Evolutionary conservation across 495 filamentous ascomycete genomes (phyloP).

Genomic region (Durotheca rogersii): DNA sequence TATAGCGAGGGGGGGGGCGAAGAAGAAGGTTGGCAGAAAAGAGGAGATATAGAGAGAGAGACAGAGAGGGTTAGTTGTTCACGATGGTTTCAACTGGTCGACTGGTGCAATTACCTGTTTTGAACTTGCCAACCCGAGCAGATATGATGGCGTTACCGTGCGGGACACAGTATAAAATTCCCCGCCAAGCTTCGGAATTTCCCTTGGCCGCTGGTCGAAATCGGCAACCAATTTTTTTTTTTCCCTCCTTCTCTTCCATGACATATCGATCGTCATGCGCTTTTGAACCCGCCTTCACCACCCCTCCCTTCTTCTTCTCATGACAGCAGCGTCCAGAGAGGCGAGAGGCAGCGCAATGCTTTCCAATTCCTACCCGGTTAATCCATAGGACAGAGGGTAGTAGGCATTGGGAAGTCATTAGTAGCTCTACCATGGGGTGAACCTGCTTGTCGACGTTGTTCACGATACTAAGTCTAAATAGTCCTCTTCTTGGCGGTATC

Average conservation of each 20-base stretch:
- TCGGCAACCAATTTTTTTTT: no score
- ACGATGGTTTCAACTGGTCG: conserved; percentile 14
- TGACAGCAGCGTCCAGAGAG: background rate
- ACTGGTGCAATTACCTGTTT: conserved; percentile 29
- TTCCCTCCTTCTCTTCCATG: background rate
- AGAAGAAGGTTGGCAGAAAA: no score
- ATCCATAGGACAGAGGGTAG: background rate
- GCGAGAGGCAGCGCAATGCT: background rate
- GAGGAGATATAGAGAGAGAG: no score
- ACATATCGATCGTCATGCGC: no score
- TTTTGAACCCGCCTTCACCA: background rate
- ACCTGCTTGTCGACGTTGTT: background rate
- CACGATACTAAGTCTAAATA: no score
- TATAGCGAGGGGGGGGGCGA: no score
- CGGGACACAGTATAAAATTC: background rate
- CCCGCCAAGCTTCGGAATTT: no score
- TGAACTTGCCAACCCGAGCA: conserved; percentile 6
- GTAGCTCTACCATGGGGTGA: conserved; percentile 20
- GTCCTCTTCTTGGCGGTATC: no score
- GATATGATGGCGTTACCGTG: background rate
- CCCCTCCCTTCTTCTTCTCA: background rate
- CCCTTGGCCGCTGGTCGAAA: no score
- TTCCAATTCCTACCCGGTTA: background rate
- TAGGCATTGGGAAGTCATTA: background rate
- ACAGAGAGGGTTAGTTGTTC: no score